These are phyloP conservation scores for Casuarina equisetifolia DNA, from an alignment of 306 rosid genomes.

Conservation along the genomic window DNA sequence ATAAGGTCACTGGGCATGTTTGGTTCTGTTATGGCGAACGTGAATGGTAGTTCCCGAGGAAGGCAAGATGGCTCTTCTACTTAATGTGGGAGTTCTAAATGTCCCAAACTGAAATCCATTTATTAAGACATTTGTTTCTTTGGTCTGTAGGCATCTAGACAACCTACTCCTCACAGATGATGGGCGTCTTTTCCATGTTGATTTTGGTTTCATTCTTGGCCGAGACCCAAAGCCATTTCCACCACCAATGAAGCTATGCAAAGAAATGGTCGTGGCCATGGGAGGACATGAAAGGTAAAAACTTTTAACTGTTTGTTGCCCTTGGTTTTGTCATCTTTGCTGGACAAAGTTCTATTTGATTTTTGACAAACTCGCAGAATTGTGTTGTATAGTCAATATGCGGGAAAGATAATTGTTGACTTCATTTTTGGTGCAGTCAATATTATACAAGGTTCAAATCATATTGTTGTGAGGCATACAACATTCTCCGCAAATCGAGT, in stretches of 20 bases:
- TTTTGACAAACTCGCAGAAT: constrained; percentile 13
- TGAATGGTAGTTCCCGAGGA: constrained; percentile 4
- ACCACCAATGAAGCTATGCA: constrained; percentile 99
- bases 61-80: constrained; percentile 22
- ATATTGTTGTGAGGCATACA: constrained; percentile 98
- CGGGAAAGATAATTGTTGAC: constrained; percentile 15
- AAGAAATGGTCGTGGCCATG: constrained; percentile 99
- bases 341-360: constrained; percentile 25
- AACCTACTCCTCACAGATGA: constrained; percentile 95
- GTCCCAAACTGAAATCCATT: constrained; percentile 11
- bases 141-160: constrained; percentile 78
- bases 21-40: constrained; percentile 10
- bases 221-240: constrained; percentile 99
- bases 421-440: constrained; percentile 62
- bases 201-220: constrained; percentile 96
- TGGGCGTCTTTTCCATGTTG: constrained; percentile 96
- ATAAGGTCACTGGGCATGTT: not conserved
- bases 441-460: constrained; percentile 96
- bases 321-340: constrained; percentile 7
- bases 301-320: not conserved
- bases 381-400: constrained; percentile 19
- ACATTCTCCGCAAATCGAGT: constrained; percentile 93
- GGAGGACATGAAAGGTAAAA: constrained; percentile 96
- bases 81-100: not conserved
- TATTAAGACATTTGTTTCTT: constrained; percentile 12